Base-by-base conservation (phyloP, 139 green algal species). In the Tetratostichococcus sp. region DNA sequence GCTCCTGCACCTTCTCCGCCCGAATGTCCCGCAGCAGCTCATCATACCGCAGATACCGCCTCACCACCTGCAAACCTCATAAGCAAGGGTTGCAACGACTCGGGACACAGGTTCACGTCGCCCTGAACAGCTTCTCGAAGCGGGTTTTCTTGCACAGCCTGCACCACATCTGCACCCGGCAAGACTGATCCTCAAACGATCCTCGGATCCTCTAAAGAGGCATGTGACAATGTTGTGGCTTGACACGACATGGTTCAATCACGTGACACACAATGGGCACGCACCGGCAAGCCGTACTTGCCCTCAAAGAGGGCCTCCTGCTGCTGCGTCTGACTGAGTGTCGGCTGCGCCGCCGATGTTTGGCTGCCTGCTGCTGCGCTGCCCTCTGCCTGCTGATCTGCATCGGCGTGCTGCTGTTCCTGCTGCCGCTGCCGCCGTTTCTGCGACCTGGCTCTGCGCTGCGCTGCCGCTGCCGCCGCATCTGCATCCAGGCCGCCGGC, bases 1-100 rank as follows among this genome's bases (percentile, higher is more conserved):
- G 57, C 74, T 91, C 76, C 25, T 65, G 30, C 35, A 88, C 82
- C 31, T 80, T 43, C 17, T 75, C 78, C 62, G 70, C 33, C n/a
- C 89, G 83, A 25, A 94, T 85, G n/a, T 87, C 87, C 30, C 77
- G 72, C 42, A 96, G 74, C 75, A 94, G 79, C 39, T 92, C 79
- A 8, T n/a, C 57, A 65, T 89, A 89, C 31, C 43, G 69, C 62
- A 4, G 26, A 11, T 25, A 43, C 30, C 26, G 25, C 35, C 35
- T 25, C 6, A 43, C 30, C 5, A 23, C 57, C 32, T 43, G 31
- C 35, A 2, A 2, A 26, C 25, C 4, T 5, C 65, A 69, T 17
- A 5, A 8, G 14, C 25, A 35, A 28, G 22, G 32, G 8, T 30
- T 43, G 30, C 6, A 14, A 25, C 17, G 1, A 43, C 21, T 6